Percentiles rank a stretch among this genome's conserved stretches.
phyloP scores from a whole-genome alignment of 495 filamentous ascomycete species.

The Pyrenula massariospora region DNA sequence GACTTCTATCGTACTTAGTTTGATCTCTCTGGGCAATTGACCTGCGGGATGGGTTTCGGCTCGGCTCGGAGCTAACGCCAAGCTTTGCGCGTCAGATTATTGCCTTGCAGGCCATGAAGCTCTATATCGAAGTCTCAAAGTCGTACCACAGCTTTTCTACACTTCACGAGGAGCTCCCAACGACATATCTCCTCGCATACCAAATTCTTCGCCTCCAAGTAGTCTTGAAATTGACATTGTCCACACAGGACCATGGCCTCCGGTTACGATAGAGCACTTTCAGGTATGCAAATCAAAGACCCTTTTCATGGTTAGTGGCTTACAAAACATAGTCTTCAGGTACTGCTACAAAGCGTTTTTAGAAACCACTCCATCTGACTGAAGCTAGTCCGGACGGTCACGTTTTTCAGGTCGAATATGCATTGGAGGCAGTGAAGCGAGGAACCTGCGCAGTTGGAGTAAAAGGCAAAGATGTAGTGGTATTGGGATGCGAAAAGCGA shows the following conservation, averaged over 20 bases:
- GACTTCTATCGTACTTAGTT: neutral
- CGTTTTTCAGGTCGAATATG: conserved; percentile 99
- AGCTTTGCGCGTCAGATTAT: neutral
- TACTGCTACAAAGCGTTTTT: conserved; percentile 21
- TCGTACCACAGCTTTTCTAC: neutral
- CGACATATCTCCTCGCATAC: no score
- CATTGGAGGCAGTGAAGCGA: conserved; percentile 95
- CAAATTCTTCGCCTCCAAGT: neutral
- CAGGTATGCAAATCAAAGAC: conserved; percentile 52
- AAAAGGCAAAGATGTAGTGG: conserved; percentile 88
- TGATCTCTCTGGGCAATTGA: neutral
- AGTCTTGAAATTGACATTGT: neutral
- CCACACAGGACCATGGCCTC: conserved; percentile 49
- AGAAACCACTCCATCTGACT: conserved; percentile 14
- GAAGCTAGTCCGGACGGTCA: conserved; percentile 83
- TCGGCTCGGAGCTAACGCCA: neutral
- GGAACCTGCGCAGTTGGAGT: conserved; percentile 98
- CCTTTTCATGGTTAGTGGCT: conserved; percentile 23
- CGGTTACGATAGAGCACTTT: conserved; percentile 89
- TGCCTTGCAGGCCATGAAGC: neutral
- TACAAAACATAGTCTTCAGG: conserved; percentile 49
- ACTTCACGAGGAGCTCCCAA: no score
- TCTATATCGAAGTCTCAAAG: neutral
- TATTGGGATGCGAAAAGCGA: conserved; percentile 94
- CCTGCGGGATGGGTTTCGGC: neutral